These are phyloP conservation scores for Naganishia friedmannii DNA, from an alignment of 768 basidiomycete species.

Conservation along the genomic window DNA sequence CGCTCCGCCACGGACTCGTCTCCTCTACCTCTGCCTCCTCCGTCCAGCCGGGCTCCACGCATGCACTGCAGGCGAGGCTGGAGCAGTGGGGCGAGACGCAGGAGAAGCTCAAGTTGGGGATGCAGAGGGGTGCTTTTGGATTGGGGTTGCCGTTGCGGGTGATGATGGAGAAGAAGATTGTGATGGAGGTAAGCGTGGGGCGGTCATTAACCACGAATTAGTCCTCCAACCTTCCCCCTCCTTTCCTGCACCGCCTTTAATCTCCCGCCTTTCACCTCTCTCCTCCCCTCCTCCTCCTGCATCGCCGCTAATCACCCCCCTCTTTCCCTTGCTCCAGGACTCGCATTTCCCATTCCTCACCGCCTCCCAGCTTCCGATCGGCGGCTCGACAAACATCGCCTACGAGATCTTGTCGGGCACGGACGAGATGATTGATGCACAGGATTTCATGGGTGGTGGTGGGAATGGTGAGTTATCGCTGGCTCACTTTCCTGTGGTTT, in stretches of 20 bases:
- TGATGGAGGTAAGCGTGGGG: conserved; percentile 62
- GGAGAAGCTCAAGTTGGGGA: conserved; percentile 75
- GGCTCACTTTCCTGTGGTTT: not conserved
- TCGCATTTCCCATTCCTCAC: conserved; percentile 46
- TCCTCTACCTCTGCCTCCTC: conserved; percentile 66
- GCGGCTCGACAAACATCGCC: conserved; percentile 66
- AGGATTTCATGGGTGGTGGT: conserved; percentile 64
- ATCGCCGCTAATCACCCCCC: not conserved
- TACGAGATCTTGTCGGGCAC: conserved; percentile 91
- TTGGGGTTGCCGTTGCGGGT: conserved; percentile 82
- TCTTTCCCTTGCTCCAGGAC: not conserved
- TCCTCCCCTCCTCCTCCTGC: not conserved
- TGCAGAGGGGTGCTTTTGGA: conserved; percentile 80
- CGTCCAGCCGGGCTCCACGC: conserved; percentile 57
- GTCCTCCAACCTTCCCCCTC: no score
- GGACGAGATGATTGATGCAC: conserved; percentile 74
- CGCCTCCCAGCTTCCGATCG: conserved; percentile 43
- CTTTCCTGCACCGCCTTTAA: no score
- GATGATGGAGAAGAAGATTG: conserved; percentile 91
- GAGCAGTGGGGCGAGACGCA: conserved; percentile 95
- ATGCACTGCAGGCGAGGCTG: conserved; percentile 66
- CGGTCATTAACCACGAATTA: no score
- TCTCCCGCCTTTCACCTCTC: no score
- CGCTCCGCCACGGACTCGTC: conserved; percentile 77
- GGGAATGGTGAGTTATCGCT: not conserved